Evolutionary conservation across 129 eudicot species (phyloP).

Genomic region (Flaveria robusta): DNA sequence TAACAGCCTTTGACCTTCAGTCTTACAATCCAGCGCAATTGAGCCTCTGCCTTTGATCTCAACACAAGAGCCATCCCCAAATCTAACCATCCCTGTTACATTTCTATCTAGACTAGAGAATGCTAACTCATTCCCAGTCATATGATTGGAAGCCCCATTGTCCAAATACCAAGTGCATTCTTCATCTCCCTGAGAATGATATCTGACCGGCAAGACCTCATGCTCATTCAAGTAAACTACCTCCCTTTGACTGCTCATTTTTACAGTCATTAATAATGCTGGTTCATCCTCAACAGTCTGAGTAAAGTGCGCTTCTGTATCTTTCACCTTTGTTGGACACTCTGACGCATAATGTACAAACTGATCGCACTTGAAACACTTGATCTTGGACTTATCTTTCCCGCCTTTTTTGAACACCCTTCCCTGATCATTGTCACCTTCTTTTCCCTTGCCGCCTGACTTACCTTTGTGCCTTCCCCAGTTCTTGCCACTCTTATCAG

Average conservation of each 20-base stretch:
- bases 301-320: not conserved
- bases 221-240: not conserved
- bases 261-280: not conserved
- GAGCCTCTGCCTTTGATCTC: not conserved
- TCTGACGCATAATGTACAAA: not conserved
- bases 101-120: not conserved
- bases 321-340: not conserved
- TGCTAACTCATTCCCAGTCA: not conserved
- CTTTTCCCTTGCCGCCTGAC: not conserved
- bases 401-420: not conserved
- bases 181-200: not conserved
- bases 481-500: not conserved
- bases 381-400: not conserved
- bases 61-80: not conserved
- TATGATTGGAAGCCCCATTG: not conserved
- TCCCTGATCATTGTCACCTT: not conserved
- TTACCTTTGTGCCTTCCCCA: not conserved
- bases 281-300: not conserved
- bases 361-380: not conserved
- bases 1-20: not conserved
- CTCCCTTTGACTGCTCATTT: not conserved
- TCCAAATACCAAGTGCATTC: no score
- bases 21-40: no score
- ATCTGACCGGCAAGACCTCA: not conserved
- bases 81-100: not conserved